These are phyloP conservation scores for Candida sphagnicola DNA, from an alignment of 805 yeast genomes.

Conservation along the genomic window DNA sequence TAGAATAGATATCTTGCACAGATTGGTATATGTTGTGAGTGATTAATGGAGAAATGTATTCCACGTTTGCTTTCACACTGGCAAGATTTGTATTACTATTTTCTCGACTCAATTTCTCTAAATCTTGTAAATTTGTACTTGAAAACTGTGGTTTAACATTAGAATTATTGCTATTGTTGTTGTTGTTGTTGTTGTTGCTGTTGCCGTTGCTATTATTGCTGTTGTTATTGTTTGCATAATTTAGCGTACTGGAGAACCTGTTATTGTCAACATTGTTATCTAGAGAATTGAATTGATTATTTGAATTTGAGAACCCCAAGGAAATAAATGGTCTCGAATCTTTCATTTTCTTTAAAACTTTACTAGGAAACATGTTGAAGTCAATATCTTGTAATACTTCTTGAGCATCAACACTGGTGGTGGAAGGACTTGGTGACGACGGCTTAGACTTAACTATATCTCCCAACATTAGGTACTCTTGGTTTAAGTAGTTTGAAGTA, in stretches of 20 bases:
- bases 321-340: constrained; percentile 42
- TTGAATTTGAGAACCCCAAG: constrained; percentile 22
- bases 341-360: constrained; percentile 8
- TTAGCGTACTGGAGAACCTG: not conserved
- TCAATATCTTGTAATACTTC: constrained; percentile 5
- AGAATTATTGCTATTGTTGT: not conserved
- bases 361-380: constrained; percentile 2
- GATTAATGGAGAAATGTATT: constrained; percentile 54
- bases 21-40: constrained; percentile 54
- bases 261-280: constrained; percentile 2
- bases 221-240: constrained; percentile 1
- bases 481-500: constrained; percentile 45
- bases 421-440: constrained; percentile 37
- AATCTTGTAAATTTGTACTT: not conserved
- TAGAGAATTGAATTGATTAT: constrained; percentile 1
- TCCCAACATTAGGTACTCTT: constrained; percentile 49
- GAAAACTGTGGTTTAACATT: not conserved
- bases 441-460: constrained; percentile 44
- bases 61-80: constrained; percentile 10
- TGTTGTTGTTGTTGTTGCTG: not conserved
- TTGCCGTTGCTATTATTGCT: not conserved
- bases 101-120: constrained; percentile 1
- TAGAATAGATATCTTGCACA: constrained; percentile 47
- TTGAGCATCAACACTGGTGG: constrained; percentile 11
- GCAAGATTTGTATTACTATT: not conserved